Evolutionary conservation across 257 asterid species (phyloP), one percentile per base, ranked within the genome.

Genomic region (Leonotis leonurus): DNA sequence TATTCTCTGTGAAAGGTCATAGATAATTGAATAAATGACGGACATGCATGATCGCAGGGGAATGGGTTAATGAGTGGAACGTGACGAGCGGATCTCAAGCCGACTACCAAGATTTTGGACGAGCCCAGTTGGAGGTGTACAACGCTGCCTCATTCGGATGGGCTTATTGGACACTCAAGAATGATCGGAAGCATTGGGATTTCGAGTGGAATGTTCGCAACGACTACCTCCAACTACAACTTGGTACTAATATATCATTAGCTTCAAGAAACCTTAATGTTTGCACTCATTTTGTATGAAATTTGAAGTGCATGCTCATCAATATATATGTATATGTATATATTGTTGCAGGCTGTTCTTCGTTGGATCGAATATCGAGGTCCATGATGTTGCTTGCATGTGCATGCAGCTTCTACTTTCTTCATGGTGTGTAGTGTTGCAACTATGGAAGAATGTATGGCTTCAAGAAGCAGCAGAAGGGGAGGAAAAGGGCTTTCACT

Each of bases 61-160:
- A 88, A 65, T 88, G 96, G 95, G 93, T 83, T 51, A 82, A 86
- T 22, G 93, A 88, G 69, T 86, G 88, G 96, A 73, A 83, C 16
- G 84, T 75, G 13, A 65, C 57, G 1, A 54, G 58, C n/a, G 95
- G 83, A 54, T 75, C 93, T 13, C 79, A 73, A 61, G 27, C 32
- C 3, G 88, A 82, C 18, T 88, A 86, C 67, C 95, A 77, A 67
- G 86, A 85, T 56, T 86, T 78, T 40, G 96, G 93, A 57, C 67
- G 67, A 70, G 86, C 91, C 32, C 96, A 85, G 69, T 55, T 88
- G 69, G 90, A 85, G 25, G 81, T 81, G 10, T 88, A 83, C 50
- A 68, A 72, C 53, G 77, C 80, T 8, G 96, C 96, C 57, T 83
- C 95, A 5, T 88, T 88, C 48, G 90, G 96, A 52, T 88, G 96